Evolutionary conservation across 495 filamentous ascomycete genomes (phyloP), one percentile per base, ranked within the genome.

Genomic region (Staphylotrichum longicolle): DNA sequence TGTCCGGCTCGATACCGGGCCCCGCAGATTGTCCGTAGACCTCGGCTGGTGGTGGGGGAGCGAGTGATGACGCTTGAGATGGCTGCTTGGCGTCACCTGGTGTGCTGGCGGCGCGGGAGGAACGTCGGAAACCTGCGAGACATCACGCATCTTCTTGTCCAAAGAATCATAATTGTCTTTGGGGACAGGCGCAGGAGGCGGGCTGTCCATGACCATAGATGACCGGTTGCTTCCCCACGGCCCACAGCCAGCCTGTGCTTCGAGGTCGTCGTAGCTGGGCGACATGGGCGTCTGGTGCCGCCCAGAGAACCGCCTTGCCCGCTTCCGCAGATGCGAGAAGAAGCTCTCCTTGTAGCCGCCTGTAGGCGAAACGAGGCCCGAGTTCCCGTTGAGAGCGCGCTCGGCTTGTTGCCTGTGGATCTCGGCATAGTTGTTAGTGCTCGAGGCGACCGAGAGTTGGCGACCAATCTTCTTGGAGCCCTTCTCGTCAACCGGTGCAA

Each of bases 291-390:
- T 82, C 72, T 93, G 90, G 68, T 93, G 89, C 32, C 91, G 86
- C 40, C 94, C 95, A 39, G 95, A 99, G 33, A 99, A 85, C 65
- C 95, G 83, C 63, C 95, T 85, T 7, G 95, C 95, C 32, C 92
- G 86, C 74, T 99, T 99, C 45, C 95, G 85, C 6, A 99, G 82
- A 67, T 99, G 95, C 7, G 95, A 97, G 74, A 98, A 98, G 77
- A 97, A 98, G 72, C 93, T 89, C 70, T 98, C 94, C 67, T 93
- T 93, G 40, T 90, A 89, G 14, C 78, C 88, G 60, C 82, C 83
- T 7, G 76, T 84, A 33, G 85, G 88, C 61, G 85, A 88, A 51
- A 78, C 81, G 57, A 85, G 74, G 8, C 85, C 85, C 52, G 81
- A 81, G 61, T 87, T 84, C n/a, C 92, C 94, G 74, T 91, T 97